Conservation (phyloP, 2,329 filamentous ascomycete species). For the Metarhizium anisopliae region DNA sequence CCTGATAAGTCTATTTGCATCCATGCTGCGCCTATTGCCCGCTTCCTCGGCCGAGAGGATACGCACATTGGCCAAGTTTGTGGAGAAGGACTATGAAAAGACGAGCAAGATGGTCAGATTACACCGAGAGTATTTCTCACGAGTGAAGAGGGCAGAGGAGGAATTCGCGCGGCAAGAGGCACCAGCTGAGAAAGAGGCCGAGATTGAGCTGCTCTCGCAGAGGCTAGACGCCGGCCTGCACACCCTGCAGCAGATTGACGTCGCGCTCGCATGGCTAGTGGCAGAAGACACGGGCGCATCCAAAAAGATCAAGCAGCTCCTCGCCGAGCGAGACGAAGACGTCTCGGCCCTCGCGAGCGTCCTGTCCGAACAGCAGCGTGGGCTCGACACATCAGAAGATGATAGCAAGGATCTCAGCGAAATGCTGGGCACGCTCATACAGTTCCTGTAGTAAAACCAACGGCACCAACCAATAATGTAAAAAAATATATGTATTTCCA, state of each 20-base stretch:
- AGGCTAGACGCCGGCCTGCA: slow-evolving; percentile 80
- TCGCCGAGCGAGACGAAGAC: slow-evolving; percentile 61
- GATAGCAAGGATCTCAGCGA: slow-evolving; percentile 49
- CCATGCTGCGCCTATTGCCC: slow-evolving; percentile 70
- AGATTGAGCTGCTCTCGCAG: slow-evolving; percentile 63
- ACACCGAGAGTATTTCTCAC: slow-evolving; percentile 58
- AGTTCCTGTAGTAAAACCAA: slow-evolving; percentile 33
- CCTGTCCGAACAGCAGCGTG: slow-evolving; percentile 51
- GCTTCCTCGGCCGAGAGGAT: slow-evolving; percentile 72
- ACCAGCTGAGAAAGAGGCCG: slow-evolving; percentile 39
- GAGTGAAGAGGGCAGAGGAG: slow-evolving; percentile 49
- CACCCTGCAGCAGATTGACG: slow-evolving; percentile 72
- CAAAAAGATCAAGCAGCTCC: slow-evolving; percentile 49
- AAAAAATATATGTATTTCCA: not conserved
- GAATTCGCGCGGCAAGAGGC: slow-evolving; percentile 26
- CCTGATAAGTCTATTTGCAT: slow-evolving; percentile 74
- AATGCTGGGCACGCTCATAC: slow-evolving; percentile 44
- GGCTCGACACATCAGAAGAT: slow-evolving; percentile 46
- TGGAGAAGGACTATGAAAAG: slow-evolving; percentile 91
- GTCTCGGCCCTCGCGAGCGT: slow-evolving; percentile 56
- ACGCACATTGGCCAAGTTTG: slow-evolving; percentile 82
- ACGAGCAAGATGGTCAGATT: slow-evolving; percentile 62
- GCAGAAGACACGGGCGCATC: slow-evolving; percentile 78
- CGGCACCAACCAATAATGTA: not conserved
- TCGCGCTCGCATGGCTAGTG: slow-evolving; percentile 80